phyloP scores from a whole-genome alignment of 202 grass and related monocot species.

The Miscanthus sacchariflorus region DNA sequence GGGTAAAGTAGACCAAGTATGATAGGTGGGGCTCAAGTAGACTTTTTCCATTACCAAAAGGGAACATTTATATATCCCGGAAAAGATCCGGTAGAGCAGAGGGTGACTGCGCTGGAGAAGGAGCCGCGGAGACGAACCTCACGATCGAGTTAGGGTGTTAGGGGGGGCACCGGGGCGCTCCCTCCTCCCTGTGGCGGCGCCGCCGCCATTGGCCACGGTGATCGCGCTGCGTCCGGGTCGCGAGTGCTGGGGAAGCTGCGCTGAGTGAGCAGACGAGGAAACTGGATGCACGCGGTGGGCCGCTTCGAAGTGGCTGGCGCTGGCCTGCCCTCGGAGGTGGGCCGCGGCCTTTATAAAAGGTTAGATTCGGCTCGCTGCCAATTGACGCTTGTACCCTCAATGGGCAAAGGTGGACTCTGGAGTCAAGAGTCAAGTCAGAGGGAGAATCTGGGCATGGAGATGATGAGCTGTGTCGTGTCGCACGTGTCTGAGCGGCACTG shows the following conservation, averaged over 20 bases:
- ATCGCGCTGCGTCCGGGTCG: neutral
- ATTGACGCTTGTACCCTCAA: too few species aligned
- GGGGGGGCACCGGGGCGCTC: neutral
- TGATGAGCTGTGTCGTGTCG: too few species aligned
- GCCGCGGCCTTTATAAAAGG: neutral
- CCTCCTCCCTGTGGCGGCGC: neutral
- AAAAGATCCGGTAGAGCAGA: neutral
- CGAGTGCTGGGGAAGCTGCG: neutral
- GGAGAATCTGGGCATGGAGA: too few species aligned
- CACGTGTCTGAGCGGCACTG: too few species aligned
- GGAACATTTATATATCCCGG: neutral
- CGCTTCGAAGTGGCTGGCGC: neutral
- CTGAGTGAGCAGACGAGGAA: neutral
- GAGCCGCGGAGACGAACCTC: neutral
- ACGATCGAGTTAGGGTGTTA: neutral
- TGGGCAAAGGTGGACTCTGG: too few species aligned
- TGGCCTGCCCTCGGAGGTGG: neutral
- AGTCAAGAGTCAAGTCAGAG: too few species aligned
- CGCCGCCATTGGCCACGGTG: neutral
- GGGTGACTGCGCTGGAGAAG: neutral
- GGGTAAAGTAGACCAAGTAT: too few species aligned
- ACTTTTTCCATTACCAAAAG: too few species aligned
- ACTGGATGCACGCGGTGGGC: neutral
- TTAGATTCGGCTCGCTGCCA: too few species aligned
- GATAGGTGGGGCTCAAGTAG: too few species aligned